Conservation (phyloP, 805 yeast species). For the Tetrapisispora taiwanensis region DNA sequence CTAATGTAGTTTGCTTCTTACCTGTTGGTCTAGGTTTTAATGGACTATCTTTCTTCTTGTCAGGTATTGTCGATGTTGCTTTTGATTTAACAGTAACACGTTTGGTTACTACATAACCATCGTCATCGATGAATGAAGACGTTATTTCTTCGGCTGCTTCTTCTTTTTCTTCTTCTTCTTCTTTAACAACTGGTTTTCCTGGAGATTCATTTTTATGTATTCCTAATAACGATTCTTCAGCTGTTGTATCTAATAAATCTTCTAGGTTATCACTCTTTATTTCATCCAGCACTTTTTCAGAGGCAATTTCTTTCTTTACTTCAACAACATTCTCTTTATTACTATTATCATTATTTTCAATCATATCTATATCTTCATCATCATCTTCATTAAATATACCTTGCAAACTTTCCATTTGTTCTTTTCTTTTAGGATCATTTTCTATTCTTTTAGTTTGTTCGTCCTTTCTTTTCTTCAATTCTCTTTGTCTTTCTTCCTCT, state of each 20-base stretch:
- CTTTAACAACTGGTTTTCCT: background rate
- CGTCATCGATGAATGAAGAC: conserved; percentile 23
- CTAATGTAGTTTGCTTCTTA: conserved; percentile 25
- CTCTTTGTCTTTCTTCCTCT: conserved; percentile 22
- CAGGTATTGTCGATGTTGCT: conserved; percentile 2
- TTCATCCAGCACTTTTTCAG: background rate
- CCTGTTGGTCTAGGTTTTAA: conserved; percentile 6
- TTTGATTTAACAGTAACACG: conserved; percentile 10
- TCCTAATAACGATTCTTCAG: conserved; percentile 24
- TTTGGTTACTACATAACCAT: conserved; percentile 27
- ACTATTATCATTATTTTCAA: background rate
- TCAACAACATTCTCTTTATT: background rate
- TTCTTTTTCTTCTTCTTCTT: background rate
- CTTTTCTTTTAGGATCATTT: conserved; percentile 20
- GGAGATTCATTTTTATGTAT: conserved; percentile 3
- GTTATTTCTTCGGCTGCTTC: conserved; percentile 1
- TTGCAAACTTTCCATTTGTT: conserved; percentile 23
- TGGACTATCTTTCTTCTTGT: conserved; percentile 7
- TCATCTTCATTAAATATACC: conserved; percentile 23
- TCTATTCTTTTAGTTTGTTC: conserved; percentile 4
- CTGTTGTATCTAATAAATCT: conserved; percentile 25
- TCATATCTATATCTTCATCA: background rate
- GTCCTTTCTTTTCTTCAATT: conserved; percentile 19
- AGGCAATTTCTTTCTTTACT: background rate
- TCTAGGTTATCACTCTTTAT: conserved; percentile 10